Base-by-base conservation (phyloP, 2,329 filamentous ascomycete species). In the Stachybotrys chartarum region DNA sequence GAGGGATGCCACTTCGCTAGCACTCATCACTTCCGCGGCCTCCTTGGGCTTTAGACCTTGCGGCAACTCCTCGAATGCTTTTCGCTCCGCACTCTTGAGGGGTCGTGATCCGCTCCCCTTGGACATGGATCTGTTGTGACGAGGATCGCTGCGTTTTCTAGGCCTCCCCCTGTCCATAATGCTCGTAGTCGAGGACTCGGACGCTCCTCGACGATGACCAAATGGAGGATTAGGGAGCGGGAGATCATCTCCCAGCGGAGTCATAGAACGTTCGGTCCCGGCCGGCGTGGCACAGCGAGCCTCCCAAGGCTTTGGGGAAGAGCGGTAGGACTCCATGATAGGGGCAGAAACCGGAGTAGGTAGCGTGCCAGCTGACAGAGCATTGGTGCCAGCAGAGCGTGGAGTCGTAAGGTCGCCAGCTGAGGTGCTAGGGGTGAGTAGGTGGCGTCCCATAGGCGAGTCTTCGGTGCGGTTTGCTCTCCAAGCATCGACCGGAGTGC, bases 141-240 rank as follows among this genome's bases (percentile, higher is more conserved):
- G 69, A 16, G 67, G 66, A 30, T 82, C 79, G 12, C 64, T 64
- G 54, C 80, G 73, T 68, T 82, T 85, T 56, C 78, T 77, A 1
- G 83, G 80, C n/a, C 83, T 76, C 6, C 83, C 83, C 48, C 83
- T 74, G 56, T 86, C 82, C 77, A 83, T 82, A 50, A 84, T 80
- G 57, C 78, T 78, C 8, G 45, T 47, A 6, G 45, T 47, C 12
- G 75, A 79, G 0, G 79, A 76, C 55, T 86, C 83, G 1, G 83
- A 86, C 52, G 77, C 76, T 18, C 77, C 76, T 51, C 82, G 73
- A 53, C 75, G 74, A 61, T 85, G 82, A 5, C 72, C 65, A 14
- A 30, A 54, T 18, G 35, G 45, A 7, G 54, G 49, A 10, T 54
- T 65, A 62, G 16, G 45, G 24, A 55, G 63, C 35, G 60, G 60